Conservation (phyloP, 73 alveolate species). For the Paramecium caudatum region DNA sequence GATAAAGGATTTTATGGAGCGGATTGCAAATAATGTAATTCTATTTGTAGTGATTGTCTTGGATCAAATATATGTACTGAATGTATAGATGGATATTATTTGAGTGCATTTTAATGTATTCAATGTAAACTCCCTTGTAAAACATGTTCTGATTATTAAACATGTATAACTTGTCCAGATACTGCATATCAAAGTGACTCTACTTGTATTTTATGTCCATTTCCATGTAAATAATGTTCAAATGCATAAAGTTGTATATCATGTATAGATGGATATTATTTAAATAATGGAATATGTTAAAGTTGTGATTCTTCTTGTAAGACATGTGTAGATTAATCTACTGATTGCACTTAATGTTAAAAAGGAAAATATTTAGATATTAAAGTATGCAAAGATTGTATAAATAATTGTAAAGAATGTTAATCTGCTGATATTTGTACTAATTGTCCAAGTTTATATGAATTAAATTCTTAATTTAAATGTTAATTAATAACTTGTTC, state of each 20-base stretch:
- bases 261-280: slow-evolving; percentile 31
- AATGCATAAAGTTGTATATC: neutral
- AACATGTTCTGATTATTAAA: no score
- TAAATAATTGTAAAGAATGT: neutral
- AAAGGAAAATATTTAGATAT: neutral
- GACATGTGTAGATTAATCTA: neutral
- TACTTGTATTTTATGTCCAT: neutral
- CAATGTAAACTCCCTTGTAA: no score
- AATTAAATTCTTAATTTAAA: neutral
- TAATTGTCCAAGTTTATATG: neutral
- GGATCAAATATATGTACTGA: neutral
- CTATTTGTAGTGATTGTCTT: no score
- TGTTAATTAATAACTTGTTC: neutral
- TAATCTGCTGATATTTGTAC: neutral
- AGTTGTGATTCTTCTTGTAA: neutral
- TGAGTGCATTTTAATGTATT: no score
- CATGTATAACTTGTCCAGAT: no score
- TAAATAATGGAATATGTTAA: neutral
- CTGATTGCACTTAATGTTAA: neutral
- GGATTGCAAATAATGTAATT: no score
- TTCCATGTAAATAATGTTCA: neutral
- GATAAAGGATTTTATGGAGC: no score
- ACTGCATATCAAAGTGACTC: no score
- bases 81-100: no score
- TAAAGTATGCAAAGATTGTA: neutral